phyloP scores from a whole-genome alignment of 2,329 filamentous ascomycete genomes.

The Diaporthe amygdali region DNA sequence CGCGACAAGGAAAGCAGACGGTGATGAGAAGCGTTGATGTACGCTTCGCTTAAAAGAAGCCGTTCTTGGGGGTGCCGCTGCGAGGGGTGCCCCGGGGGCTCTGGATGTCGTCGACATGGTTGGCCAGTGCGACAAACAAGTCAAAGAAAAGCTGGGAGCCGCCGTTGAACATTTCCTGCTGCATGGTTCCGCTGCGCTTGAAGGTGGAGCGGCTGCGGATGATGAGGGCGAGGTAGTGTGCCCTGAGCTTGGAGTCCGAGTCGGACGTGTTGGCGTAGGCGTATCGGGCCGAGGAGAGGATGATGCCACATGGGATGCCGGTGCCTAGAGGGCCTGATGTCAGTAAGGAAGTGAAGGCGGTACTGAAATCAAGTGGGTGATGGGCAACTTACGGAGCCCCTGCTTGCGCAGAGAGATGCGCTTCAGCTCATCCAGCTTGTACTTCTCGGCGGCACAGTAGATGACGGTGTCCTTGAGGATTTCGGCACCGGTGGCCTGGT shows the following conservation, averaged over 20 bases:
- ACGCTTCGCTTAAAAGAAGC: not conserved
- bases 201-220: constrained; percentile 87
- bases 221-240: constrained; percentile 93
- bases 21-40: not conserved
- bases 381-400: constrained; percentile 68
- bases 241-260: constrained; percentile 84
- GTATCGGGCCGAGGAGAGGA: constrained; percentile 83
- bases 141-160: constrained; percentile 88
- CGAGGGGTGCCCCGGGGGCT: constrained; percentile 54
- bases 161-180: constrained; percentile 89
- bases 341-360: constrained; percentile 20
- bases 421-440: constrained; percentile 83
- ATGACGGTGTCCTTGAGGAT: constrained; percentile 89
- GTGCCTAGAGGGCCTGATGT: constrained; percentile 54
- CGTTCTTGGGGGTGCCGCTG: constrained; percentile 37
- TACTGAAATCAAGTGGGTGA: no score
- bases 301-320: constrained; percentile 83
- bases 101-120: constrained; percentile 78
- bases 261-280: constrained; percentile 90
- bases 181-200: constrained; percentile 94
- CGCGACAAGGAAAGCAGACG: not conserved
- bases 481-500: constrained; percentile 66
- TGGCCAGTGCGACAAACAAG: constrained; percentile 89
- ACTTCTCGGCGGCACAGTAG: constrained; percentile 87
- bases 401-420: constrained; percentile 86